A percentile compares a stretch with the other conserved stretches of the same genome.
These are phyloP conservation scores for Fraxinus paxiana DNA, from an alignment of 305 asterid genomes.

Conservation along the genomic window DNA sequence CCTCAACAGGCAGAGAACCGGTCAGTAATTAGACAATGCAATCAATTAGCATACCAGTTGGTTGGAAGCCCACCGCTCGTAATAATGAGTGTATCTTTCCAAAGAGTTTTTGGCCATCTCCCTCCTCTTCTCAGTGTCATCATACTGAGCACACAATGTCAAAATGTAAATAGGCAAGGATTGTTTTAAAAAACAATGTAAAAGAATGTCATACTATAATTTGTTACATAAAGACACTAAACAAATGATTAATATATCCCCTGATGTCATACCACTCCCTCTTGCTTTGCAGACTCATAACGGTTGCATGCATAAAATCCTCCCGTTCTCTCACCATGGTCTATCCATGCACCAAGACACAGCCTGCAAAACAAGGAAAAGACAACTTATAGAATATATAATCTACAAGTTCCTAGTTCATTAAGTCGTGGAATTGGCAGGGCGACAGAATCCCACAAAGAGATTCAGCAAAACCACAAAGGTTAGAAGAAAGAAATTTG, in stretches of 20 bases:
- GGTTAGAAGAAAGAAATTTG: not conserved
- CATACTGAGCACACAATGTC: conserved; percentile 51
- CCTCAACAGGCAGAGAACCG: not conserved
- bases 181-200: conserved; percentile 7
- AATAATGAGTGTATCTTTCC: conserved; percentile 93
- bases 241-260: conserved; percentile 6
- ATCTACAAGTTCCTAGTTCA: conserved; percentile 8
- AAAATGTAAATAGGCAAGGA: conserved; percentile 18
- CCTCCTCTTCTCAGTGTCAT: conserved; percentile 81
- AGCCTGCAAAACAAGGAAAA: conserved; percentile 47
- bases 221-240: not conserved
- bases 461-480: conserved; percentile 11
- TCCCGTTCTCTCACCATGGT: conserved; percentile 93
- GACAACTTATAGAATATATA: not conserved
- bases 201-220: conserved; percentile 11
- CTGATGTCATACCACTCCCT: conserved; percentile 65
- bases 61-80: conserved; percentile 97
- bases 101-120: conserved; percentile 90
- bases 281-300: conserved; percentile 87
- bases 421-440: not conserved
- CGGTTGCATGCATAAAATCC: conserved; percentile 96
- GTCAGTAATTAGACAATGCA: conserved; percentile 9
- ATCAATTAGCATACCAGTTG: conserved; percentile 59
- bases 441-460: not conserved
- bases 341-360: conserved; percentile 90